Base-by-base conservation (phyloP, 805 yeast genomes). In the Wickerhamiella occidentalis region DNA sequence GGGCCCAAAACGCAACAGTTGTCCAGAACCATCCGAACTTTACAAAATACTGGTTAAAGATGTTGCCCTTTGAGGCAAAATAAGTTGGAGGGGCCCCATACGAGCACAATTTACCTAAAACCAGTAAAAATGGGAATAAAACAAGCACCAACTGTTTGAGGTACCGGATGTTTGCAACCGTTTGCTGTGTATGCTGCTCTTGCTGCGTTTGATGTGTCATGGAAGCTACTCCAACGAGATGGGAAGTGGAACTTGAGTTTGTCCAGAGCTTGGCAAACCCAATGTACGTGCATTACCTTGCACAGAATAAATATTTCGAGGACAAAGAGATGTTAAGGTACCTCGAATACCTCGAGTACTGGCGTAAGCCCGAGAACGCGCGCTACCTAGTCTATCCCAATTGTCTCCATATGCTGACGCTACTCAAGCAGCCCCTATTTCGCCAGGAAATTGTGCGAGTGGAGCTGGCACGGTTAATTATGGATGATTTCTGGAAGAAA, bases 21-120 rank as follows among this genome's bases (percentile, higher is more conserved):
- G 95, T 87, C 97, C 96, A 92, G 13, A 77, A 71, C 97, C 97
- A 92, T 1, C 96, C 97, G 22, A 72, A 73, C 59, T 90, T 92
- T 35, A 90, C 96, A 61, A 92, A 85, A 6, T 74, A 43, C 18
- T 72, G 73, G 64, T 90, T 90, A 52, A 88, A 60, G 15, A 86
- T 28, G 60, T 85, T 86, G 46, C 75, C 72, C 65, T 85, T 86
- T 45, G 57, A 45, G 36, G 65, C 56, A 52, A 69, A 68, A 50
- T 68, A 69, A 23, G 63, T 53, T 11, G 49, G 49, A 6, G 37
- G 43, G 21, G 44, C 19, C 25, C 43, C 19, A 18, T 23, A 38
- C 13, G 52, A 48, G 6, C 52, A 51, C 37, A 51, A 12, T 12
- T 45, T 50, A 21, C 59, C 61, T 2, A 43, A 4, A 1, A 49